Conservation (phyloP, 2,329 filamentous ascomycete genomes). For the Tothia fuscella region DNA sequence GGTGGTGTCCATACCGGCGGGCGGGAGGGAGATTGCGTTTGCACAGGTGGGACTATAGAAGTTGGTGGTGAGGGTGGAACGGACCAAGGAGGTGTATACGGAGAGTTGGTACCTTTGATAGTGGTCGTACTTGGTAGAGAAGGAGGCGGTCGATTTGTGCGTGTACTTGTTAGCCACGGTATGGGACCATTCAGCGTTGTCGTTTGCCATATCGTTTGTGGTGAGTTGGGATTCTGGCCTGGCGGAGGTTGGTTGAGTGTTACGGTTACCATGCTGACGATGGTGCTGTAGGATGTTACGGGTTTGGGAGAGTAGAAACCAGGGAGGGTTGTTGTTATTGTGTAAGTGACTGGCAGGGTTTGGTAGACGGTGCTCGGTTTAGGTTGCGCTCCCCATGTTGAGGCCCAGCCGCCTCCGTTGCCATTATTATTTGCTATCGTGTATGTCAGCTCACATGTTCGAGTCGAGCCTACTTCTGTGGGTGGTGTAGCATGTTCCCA, state of each 20-base stretch:
- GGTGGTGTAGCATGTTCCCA: no score
- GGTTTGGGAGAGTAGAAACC: not conserved
- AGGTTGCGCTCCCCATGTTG: no score
- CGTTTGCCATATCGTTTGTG: not conserved
- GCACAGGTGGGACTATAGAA: not conserved
- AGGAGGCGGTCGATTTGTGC: no score
- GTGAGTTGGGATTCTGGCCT: not conserved
- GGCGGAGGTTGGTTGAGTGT: not conserved
- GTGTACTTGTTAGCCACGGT: not conserved
- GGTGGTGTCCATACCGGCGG: not conserved
- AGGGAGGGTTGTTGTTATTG: not conserved
- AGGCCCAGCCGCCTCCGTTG: not conserved
- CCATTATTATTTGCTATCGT: not conserved
- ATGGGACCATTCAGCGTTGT: not conserved
- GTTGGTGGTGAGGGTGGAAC: not conserved
- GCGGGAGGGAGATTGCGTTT: not conserved
- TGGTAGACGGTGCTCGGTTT: not conserved
- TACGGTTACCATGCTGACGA: conserved; percentile 1
- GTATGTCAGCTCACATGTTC: not conserved
- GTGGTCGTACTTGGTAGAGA: not conserved
- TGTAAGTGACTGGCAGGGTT: not conserved
- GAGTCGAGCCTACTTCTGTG: no score
- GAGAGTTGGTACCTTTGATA: not conserved
- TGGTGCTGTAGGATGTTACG: conserved; percentile 1
- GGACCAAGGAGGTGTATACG: not conserved